phyloP scores from a whole-genome alignment of 345 rosid species.

The Camelina neglecta region DNA sequence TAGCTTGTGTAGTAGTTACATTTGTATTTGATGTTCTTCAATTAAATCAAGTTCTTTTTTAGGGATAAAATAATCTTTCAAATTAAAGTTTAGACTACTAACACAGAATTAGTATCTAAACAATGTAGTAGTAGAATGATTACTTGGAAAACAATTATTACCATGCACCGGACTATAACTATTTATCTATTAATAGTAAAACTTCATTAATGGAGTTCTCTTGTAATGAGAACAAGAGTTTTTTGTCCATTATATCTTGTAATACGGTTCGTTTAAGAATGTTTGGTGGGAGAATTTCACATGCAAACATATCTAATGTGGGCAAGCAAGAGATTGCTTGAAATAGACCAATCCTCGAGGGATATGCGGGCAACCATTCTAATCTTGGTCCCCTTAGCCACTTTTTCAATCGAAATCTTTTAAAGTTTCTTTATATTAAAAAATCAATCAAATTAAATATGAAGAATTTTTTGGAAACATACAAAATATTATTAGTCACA shows the following conservation, averaged over 20 bases:
- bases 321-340: slow-evolving; percentile 43
- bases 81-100: not conserved
- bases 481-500: slow-evolving; percentile 4
- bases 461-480: not conserved
- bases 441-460: not conserved
- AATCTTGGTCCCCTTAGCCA: slow-evolving; percentile 40
- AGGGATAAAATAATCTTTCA: not conserved
- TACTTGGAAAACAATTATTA: not conserved
- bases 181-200: not conserved
- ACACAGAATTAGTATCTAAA: not conserved
- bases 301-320: slow-evolving; percentile 44
- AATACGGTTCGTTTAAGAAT: slow-evolving; percentile 2
- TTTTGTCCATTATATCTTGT: not conserved
- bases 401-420: slow-evolving; percentile 14
- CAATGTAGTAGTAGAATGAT: not conserved
- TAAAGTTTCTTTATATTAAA: not conserved
- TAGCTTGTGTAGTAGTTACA: slow-evolving; percentile 18
- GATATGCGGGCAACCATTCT: slow-evolving; percentile 37
- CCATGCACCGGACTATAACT: not conserved
- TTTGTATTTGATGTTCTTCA: not conserved
- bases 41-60: not conserved
- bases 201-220: not conserved
- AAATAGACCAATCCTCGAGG: slow-evolving; percentile 39
- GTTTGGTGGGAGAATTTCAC: slow-evolving; percentile 32
- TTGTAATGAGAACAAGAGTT: not conserved